phyloP scores from a whole-genome alignment of 192 early-diverging fungal genomes.

The Umbelopsis ramanniana region DNA sequence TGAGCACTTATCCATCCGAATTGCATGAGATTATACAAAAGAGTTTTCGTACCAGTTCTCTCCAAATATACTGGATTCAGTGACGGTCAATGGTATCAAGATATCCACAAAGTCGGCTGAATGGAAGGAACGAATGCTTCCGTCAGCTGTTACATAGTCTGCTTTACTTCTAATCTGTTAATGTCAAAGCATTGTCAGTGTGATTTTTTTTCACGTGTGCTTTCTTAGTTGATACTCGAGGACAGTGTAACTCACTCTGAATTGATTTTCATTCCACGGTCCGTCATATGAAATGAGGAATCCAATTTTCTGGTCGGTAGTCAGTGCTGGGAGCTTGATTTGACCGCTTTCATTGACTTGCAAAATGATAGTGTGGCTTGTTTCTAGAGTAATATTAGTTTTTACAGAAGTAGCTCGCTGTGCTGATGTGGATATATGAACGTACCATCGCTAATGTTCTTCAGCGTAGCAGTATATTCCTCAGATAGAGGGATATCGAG shows the following conservation, averaged over 20 bases:
- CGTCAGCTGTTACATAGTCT: constrained; percentile 45
- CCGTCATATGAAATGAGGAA: constrained; percentile 53
- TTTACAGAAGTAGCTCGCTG: not conserved
- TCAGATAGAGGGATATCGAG: constrained; percentile 28
- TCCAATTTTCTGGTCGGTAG: constrained; percentile 41
- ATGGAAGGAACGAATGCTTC: constrained; percentile 42
- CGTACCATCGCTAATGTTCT: constrained; percentile 3
- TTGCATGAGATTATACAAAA: not conserved
- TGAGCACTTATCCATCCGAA: not conserved
- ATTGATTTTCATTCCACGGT: constrained; percentile 41
- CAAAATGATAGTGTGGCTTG: constrained; percentile 19
- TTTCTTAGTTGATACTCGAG: too few relatives aligned
- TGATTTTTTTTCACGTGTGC: not conserved
- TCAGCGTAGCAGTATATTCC: constrained; percentile 31
- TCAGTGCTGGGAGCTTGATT: constrained; percentile 44
- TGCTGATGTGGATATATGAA: not conserved
- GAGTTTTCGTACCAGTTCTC: constrained; percentile 53
- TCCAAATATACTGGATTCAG: constrained; percentile 55
- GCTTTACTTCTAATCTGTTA: constrained; percentile 51
- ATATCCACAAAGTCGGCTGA: constrained; percentile 57
- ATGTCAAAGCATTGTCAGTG: not conserved
- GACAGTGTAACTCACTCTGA: constrained; percentile 31
- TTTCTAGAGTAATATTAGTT: not conserved
- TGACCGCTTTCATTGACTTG: constrained; percentile 43
- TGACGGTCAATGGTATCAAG: constrained; percentile 54